Base-by-base conservation (phyloP, 225 moss, liverwort and hornwort species). In the Thuidium tamariscinum region DNA sequence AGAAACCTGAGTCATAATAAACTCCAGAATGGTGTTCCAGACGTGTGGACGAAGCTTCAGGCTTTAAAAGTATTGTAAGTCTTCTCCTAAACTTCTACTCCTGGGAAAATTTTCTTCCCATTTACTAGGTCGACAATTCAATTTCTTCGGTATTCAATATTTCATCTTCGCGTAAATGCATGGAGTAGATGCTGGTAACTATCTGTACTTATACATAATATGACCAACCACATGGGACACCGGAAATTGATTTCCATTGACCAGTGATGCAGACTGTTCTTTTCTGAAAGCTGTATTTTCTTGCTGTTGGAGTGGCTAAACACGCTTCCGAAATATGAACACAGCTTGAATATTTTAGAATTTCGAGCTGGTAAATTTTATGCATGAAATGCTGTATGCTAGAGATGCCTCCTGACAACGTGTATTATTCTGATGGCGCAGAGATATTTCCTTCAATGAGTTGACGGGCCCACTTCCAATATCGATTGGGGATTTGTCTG, bases 1-100 rank as follows among this genome's bases (percentile, higher is more conserved):
- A 95, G 95, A 82, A 91, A 91, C 82, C 86, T 97, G 16, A 93
- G 95, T 59, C 93, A 89, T 69, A 97, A 97, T 88, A 91, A 91
- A 73, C 81, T 97, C 69, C 88, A 89, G 29, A 95, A 94, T 83
- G 88, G 83, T 56, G 89, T 97, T 70, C 93, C 94, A 41, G 96
- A 97, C 84, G 90, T 92, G 66, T 97, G 96, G 79, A 52, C 89
- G 36, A 83, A 87, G 81, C 90, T 97, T 42, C 75, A 84, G 63
- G 89, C 91, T 60, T 87, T 97, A 56, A 86, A 41, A 61, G 84
- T 85, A 16, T 61, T 95, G 92, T 95, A 88, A 92, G 94, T 65
- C 44, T 57, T 63, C 46, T 86, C 62, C 37, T 74, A 18, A 62
- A 74, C 34, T 73, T 60, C 68, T 68, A 21, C 67, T 41, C 12